Evolutionary conservation across 805 yeast genomes (phyloP), one percentile per base, ranked within the genome.

Genomic region (Yarrowia phangngaensis): DNA sequence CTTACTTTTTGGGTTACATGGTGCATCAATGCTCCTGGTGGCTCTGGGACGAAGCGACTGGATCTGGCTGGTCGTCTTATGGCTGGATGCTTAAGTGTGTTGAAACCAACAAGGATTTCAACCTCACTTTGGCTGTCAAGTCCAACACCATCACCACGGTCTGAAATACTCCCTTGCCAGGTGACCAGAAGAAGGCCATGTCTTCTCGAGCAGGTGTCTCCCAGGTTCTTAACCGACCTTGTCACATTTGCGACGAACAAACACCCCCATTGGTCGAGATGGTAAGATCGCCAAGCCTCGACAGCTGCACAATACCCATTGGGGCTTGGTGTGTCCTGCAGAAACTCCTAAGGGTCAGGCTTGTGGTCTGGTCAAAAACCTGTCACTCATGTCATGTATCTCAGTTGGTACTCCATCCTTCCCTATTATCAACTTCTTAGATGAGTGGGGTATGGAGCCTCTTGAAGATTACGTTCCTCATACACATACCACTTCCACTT

Each of bases 271-370:
- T 66, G 99, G 99, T 53, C 83, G 97, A 73, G 99, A 92, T 69
- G 98, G 98, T 73, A 92, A 92, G 68, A 77, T 92, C 56, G 98
- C 98, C 36, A 88, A 92, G 62, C 99, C 99, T 36, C 89, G 99
- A 73, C 99, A 92, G 72, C 76, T 92, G 63, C 99, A 92, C 72
- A 92, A 92, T 67, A 92, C 98, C 22, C 99, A 92, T 70, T 92
- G 99, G 99, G 99, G 99, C 62, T 76, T 92, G 60, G 97, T 92
- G 34, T 92, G 99, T 71, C 99, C 99, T 46, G 99, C 99, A 17
- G 99, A 92, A 69, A 92, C 99, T 13, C 99, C 99, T 3, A 98
- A 92, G 73, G 99, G 99, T 63, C 99, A 92, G 72, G 98, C 99
- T 26, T 92, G 99, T 84, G 99, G 99, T 63, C 75, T 92, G 67